phyloP scores from a whole-genome alignment of 768 basidiomycete species.

The Chiua virens region DNA sequence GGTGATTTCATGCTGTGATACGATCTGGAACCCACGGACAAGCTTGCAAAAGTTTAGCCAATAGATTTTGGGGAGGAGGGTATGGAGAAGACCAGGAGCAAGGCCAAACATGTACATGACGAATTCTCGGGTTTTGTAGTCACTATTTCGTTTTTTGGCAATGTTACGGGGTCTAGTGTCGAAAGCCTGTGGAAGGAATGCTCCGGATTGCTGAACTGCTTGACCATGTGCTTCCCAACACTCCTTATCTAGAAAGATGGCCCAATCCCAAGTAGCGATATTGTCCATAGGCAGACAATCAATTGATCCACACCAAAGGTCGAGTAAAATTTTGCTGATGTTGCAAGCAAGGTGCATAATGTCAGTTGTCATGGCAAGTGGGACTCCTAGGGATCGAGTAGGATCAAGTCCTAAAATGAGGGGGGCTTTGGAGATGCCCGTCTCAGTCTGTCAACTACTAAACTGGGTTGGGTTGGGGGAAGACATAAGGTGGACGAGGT shows the following conservation, averaged over 20 bases:
- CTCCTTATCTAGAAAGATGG: background rate
- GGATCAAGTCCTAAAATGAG: background rate
- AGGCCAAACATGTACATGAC: constrained; percentile 17
- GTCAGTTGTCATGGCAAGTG: background rate
- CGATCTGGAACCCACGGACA: no score
- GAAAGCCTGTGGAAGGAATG: background rate
- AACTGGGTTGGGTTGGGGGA: background rate
- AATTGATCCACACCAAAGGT: background rate
- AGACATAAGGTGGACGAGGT: background rate
- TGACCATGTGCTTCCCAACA: background rate
- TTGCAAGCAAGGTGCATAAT: constrained; percentile 4
- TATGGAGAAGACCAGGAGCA: constrained; percentile 15
- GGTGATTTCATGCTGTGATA: background rate
- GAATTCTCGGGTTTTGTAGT: constrained; percentile 24
- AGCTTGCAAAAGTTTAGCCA: constrained; percentile 3
- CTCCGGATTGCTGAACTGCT: background rate
- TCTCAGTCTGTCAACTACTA: background rate
- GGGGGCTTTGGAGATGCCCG: background rate
- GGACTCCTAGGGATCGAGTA: background rate
- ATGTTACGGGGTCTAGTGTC: constrained; percentile 18
- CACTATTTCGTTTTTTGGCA: constrained; percentile 19
- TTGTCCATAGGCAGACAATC: background rate
- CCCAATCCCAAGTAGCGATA: constrained; percentile 1
- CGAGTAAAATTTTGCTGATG: background rate
- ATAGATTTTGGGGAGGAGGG: constrained; percentile 14